Conservation (phyloP, 169 alveolate genomes). For the Eimeria brunetti region DNA sequence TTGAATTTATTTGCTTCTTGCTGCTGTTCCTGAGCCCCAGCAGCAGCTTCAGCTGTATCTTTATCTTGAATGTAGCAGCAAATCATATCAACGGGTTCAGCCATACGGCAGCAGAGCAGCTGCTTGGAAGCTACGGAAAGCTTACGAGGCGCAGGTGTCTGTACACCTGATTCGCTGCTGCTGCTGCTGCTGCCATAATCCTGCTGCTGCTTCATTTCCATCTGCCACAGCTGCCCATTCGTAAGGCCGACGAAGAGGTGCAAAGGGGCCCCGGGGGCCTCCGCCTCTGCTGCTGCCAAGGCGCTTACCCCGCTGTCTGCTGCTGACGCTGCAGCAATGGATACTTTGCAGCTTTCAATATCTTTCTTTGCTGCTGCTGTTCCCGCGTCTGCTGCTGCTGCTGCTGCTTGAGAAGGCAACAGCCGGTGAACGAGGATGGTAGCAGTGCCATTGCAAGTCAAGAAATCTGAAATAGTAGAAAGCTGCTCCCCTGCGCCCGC, state of each 20-base stretch:
- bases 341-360: conserved; percentile 43
- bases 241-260: conserved; percentile 52
- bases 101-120: conserved; percentile 68
- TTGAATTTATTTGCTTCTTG: neutral
- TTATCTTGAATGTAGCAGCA: conserved; percentile 38
- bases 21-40: neutral
- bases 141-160: neutral
- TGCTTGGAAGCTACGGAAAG: conserved; percentile 48
- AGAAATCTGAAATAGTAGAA: neutral
- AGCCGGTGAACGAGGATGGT: conserved; percentile 36
- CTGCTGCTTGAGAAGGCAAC: neutral
- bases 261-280: conserved; percentile 26
- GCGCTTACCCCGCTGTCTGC: conserved; percentile 62
- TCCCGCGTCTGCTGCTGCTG: neutral
- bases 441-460: conserved; percentile 34
- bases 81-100: conserved; percentile 39
- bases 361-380: neutral
- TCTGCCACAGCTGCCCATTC: conserved; percentile 60
- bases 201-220: conserved; percentile 51
- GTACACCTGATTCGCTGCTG: neutral
- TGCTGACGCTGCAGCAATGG: conserved; percentile 56
- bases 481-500: neutral
- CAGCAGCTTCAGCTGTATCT: neutral
- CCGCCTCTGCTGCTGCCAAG: conserved; percentile 60
- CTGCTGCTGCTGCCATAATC: neutral